A percentile compares a stretch with the other conserved stretches of the same genome.
Evolutionary conservation across 257 asterid species (phyloP).

Genomic region (Linderniella brevidens): DNA sequence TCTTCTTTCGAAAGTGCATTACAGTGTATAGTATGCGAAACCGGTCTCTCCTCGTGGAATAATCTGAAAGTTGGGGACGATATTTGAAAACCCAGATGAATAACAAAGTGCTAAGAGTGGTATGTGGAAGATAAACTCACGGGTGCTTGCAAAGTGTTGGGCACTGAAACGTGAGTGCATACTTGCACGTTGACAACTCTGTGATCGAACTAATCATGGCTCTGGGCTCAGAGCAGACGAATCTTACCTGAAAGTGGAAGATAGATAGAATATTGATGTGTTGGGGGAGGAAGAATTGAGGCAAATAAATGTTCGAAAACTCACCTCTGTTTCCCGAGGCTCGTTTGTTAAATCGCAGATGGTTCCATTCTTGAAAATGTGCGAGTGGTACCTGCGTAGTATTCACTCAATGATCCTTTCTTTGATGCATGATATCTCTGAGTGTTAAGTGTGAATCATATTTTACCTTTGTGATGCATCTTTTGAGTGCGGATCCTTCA

Average conservation of each 20-base stretch:
- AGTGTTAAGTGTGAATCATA: neutral
- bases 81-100: too few species aligned
- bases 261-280: conserved; percentile 11
- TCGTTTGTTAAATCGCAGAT: conserved; percentile 76
- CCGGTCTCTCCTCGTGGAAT: conserved; percentile 78
- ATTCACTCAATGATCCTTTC: neutral
- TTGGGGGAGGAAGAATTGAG: conserved; percentile 2
- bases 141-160: conserved; percentile 96
- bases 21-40: conserved; percentile 75
- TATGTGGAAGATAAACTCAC: conserved; percentile 33
- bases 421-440: too few species aligned
- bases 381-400: conserved; percentile 70
- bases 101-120: conserved; percentile 6
- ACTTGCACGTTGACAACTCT: conserved; percentile 92
- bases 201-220: conserved; percentile 89
- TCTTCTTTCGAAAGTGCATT: conserved; percentile 54
- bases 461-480: conserved; percentile 96
- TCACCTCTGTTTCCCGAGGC: conserved; percentile 91
- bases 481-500: conserved; percentile 94
- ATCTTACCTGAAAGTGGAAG: conserved; percentile 60
- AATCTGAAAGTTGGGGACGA: conserved; percentile 23
- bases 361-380: conserved; percentile 76
- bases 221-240: conserved; percentile 88
- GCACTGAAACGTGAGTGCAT: conserved; percentile 89
- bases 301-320: conserved; percentile 10